Conservation (phyloP, 2,329 filamentous ascomycete species). For the Nemania sp. region DNA sequence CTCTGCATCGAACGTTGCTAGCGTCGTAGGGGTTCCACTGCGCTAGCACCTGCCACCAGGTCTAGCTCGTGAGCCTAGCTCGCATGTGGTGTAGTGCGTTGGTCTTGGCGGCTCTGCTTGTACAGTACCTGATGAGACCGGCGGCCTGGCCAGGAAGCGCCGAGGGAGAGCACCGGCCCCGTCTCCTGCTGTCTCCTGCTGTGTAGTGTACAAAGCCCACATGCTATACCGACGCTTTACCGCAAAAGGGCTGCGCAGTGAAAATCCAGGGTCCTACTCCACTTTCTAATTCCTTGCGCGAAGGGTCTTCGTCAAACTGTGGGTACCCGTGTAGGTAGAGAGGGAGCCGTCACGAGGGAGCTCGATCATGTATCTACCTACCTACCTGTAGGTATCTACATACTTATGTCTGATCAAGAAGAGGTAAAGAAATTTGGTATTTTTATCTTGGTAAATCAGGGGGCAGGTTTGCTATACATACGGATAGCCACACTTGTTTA, state of each 20-base stretch:
- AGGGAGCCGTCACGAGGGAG: too few species aligned
- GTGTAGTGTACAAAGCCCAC: neutral
- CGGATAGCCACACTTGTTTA: too few species aligned
- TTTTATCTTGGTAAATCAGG: too few species aligned
- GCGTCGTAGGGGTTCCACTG: too few species aligned
- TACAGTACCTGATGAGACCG: too few species aligned
- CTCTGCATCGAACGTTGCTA: slow-evolving; percentile 24
- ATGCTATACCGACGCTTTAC: neutral
- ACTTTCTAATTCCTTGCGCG: slow-evolving; percentile 19
- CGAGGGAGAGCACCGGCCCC: neutral
- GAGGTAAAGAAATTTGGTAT: too few species aligned
- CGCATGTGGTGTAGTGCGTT: neutral
- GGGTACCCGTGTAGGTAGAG: neutral
- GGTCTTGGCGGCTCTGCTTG: too few species aligned
- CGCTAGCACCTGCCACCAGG: neutral
- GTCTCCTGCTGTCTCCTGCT: neutral
- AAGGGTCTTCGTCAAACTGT: slow-evolving; percentile 7
- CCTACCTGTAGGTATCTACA: neutral
- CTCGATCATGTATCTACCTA: too few species aligned
- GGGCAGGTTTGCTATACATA: too few species aligned
- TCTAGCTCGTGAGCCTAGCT: neutral
- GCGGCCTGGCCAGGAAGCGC: neutral
- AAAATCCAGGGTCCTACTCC: slow-evolving; percentile 27
- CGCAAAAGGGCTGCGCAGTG: neutral
- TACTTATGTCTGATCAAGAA: too few species aligned